Evolutionary conservation across 1,284 basidiomycete genomes (phyloP).

Genomic region (Fomitopsis schrenkii): DNA sequence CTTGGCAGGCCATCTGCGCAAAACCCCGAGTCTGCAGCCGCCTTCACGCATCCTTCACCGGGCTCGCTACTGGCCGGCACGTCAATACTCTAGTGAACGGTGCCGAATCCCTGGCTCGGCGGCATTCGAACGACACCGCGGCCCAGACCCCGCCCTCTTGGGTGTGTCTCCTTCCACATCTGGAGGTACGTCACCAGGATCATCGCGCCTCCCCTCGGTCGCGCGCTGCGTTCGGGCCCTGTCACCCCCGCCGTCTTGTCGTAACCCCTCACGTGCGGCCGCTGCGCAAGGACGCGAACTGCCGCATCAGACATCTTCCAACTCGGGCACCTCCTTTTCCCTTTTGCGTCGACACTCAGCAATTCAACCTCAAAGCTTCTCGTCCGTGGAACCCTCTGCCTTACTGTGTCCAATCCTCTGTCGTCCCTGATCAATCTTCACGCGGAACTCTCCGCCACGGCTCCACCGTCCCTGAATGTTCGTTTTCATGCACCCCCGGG

Average conservation of each 20-base stretch:
- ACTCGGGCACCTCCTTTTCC: neutral
- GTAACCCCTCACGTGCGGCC: neutral
- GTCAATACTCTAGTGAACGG: neutral
- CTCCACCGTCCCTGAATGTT: neutral
- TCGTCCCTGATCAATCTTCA: neutral
- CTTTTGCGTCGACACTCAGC: neutral
- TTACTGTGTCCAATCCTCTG: neutral
- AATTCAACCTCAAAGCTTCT: neutral
- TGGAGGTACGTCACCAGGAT: slow-evolving; percentile 1
- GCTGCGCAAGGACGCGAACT: neutral
- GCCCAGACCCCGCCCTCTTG: neutral
- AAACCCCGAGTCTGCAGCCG: neutral
- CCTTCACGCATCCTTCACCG: neutral
- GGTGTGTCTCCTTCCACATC: neutral
- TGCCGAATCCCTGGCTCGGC: neutral
- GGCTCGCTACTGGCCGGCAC: neutral
- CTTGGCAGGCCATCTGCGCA: neutral
- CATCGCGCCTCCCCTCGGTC: slow-evolving; percentile 2
- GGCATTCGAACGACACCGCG: neutral
- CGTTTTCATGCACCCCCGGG: neutral
- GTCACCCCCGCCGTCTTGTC: neutral
- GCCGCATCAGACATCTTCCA: neutral
- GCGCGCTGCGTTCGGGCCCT: slow-evolving; percentile 7
- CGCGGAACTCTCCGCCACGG: neutral
- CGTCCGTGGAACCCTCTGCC: neutral